These are phyloP conservation scores for Metschnikowia similis DNA, from an alignment of 805 yeast genomes.

Conservation along the genomic window DNA sequence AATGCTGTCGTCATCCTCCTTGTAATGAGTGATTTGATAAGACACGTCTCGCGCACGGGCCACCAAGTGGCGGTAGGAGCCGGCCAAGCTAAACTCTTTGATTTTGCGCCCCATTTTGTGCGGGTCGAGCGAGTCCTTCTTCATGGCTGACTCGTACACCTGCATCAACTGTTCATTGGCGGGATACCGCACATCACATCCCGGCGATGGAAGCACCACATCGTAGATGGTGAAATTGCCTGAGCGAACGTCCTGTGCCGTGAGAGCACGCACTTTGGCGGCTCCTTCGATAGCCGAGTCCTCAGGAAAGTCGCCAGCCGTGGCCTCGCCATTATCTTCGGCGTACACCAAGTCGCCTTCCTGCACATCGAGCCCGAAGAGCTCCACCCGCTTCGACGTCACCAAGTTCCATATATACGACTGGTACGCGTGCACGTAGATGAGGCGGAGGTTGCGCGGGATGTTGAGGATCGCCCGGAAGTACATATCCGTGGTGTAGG, in stretches of 20 bases:
- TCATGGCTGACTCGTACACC: slow-evolving; percentile 70
- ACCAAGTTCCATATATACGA: slow-evolving; percentile 91
- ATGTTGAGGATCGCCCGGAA: slow-evolving; percentile 80
- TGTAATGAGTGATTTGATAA: slow-evolving; percentile 59
- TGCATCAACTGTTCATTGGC: slow-evolving; percentile 53
- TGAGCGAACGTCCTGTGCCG: slow-evolving; percentile 62
- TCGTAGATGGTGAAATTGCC: slow-evolving; percentile 69
- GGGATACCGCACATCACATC: slow-evolving; percentile 88
- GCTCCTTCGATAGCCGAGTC: slow-evolving; percentile 58
- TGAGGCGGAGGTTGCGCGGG: slow-evolving; percentile 86
- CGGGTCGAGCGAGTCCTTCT: slow-evolving; percentile 78
- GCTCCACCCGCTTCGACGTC: slow-evolving; percentile 68
- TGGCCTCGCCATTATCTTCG: slow-evolving; percentile 25
- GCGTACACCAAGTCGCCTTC: slow-evolving; percentile 76
- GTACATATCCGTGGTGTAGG: slow-evolving; percentile 51
- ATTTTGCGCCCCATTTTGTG: slow-evolving; percentile 77
- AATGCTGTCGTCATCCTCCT: slow-evolving; percentile 61
- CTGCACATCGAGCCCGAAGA: slow-evolving; percentile 65
- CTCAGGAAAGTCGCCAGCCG: slow-evolving; percentile 58
- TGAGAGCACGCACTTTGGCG: slow-evolving; percentile 68
- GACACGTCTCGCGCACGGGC: slow-evolving; percentile 62
- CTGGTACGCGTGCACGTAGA: slow-evolving; percentile 98
- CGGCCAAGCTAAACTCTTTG: slow-evolving; percentile 86
- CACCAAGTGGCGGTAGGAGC: slow-evolving; percentile 76
- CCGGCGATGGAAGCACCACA: slow-evolving; percentile 94